These are phyloP conservation scores for Hordeum pubiflorum DNA, from an alignment of 202 grass and related monocot species.

Conservation along the genomic window DNA sequence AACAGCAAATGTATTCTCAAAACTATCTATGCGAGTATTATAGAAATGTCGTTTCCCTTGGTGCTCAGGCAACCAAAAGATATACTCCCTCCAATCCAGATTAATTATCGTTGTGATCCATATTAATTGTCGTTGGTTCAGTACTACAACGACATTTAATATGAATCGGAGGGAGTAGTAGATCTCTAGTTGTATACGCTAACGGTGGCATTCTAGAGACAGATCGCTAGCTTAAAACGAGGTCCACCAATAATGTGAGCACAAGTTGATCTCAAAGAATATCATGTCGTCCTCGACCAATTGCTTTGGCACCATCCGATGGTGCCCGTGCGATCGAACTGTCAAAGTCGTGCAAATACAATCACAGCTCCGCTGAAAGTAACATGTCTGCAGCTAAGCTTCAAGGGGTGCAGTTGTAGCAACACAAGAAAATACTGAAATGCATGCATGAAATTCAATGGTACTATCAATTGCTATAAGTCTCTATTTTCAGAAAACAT, in stretches of 20 bases:
- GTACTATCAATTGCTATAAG: too few relatives aligned
- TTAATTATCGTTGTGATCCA: too few relatives aligned
- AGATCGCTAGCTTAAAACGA: too few relatives aligned
- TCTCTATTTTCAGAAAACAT: too few relatives aligned
- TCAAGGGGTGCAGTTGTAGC: not conserved
- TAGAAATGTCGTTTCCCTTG: too few relatives aligned
- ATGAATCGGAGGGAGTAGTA: too few relatives aligned
- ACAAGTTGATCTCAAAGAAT: not conserved
- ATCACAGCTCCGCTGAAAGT: not conserved
- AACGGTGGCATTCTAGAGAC: too few relatives aligned
- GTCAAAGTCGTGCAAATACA: not conserved
- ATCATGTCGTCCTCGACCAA: not conserved
- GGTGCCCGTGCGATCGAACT: not conserved
- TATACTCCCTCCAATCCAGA: too few relatives aligned
- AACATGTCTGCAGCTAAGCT: not conserved
- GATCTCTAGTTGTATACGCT: too few relatives aligned
- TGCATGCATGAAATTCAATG: not conserved
- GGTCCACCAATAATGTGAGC: not conserved
- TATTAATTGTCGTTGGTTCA: too few relatives aligned
- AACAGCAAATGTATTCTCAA: not conserved
- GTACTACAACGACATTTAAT: too few relatives aligned
- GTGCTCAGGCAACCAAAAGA: too few relatives aligned
- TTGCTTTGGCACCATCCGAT: not conserved
- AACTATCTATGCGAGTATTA: not conserved
- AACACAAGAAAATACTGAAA: not conserved